Conservation (phyloP, 192 early-diverging fungal genomes). For the Rhizophagus prolifer region DNA sequence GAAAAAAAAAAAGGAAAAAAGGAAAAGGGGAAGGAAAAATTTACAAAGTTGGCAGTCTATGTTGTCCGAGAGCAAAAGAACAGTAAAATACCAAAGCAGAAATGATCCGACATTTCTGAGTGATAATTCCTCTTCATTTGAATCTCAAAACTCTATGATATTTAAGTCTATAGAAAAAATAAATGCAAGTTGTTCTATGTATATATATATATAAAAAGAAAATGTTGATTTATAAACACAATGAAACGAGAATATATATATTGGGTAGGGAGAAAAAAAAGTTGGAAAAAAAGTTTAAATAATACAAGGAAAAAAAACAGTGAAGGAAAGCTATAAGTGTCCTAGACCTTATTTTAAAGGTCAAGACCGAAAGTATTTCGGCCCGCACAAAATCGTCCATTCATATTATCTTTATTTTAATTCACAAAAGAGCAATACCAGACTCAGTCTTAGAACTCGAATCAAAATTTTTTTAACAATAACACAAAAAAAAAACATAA, state of each 20-base stretch:
- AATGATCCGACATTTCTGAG: neutral
- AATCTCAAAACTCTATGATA: conserved; percentile 21
- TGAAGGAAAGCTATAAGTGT: neutral
- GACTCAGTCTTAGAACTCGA: neutral
- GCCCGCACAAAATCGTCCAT: neutral
- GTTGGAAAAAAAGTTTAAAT: neutral
- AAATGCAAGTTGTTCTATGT: conserved; percentile 16
- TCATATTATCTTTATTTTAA: neutral
- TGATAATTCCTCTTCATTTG: neutral
- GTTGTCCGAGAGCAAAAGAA: neutral
- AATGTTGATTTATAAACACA: conserved; percentile 22
- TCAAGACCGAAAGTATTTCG: neutral
- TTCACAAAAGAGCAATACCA: neutral
- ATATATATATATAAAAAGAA: conserved; percentile 8
- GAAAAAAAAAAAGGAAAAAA: neutral
- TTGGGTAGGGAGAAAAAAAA: neutral
- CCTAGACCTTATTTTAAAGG: conserved; percentile 8
- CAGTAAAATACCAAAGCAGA: neutral
- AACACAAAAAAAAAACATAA: neutral
- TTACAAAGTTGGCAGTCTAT: conserved; percentile 20
- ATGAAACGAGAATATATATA: conserved; percentile 14
- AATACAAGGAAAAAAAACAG: neutral
- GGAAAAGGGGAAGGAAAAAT: neutral
- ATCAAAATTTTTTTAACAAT: neutral
- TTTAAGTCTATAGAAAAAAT: conserved; percentile 18